Conservation (phyloP, 805 yeast genomes). For the Kockiozyma suomiensis region DNA sequence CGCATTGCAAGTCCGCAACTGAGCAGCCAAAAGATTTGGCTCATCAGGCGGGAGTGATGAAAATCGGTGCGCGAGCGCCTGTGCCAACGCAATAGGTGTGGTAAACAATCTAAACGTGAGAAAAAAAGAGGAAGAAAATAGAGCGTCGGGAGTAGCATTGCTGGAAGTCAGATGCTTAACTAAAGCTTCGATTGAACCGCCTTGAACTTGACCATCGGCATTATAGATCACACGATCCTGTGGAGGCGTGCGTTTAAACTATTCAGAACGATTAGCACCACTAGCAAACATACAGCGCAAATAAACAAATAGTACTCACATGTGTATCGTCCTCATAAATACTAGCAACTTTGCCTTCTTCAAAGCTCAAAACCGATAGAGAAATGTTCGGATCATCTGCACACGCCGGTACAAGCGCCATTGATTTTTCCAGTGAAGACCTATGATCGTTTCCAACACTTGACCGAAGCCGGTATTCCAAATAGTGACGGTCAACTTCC, state of each 20-base stretch:
- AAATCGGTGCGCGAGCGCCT: slow-evolving; percentile 63
- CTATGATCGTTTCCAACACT: background rate
- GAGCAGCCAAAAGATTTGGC: slow-evolving; percentile 21
- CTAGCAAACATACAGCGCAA: background rate
- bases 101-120: slow-evolving; percentile 76
- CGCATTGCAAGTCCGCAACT: slow-evolving; percentile 55
- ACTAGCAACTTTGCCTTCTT: background rate
- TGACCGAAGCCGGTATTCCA: slow-evolving; percentile 10
- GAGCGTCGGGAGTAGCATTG: slow-evolving; percentile 54
- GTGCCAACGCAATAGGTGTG: slow-evolving; percentile 63
- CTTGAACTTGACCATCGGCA: slow-evolving; percentile 70
- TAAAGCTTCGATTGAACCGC: slow-evolving; percentile 79
- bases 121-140: slow-evolving; percentile 67
- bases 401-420: background rate
- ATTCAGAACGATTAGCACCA: too few species aligned
- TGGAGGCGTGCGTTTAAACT: slow-evolving; percentile 15
- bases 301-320: background rate
- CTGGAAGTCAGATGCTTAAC: slow-evolving; percentile 82
- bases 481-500: slow-evolving; percentile 21
- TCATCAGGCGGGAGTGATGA: slow-evolving; percentile 41
- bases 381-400: background rate
- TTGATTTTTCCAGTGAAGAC: slow-evolving; percentile 3
- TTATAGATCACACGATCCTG: slow-evolving; percentile 51
- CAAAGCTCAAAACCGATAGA: background rate
- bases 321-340: background rate